Evolutionary conservation across 1,139 yeast genomes (phyloP).

Genomic region (Groenewaldozyma auringiensis): DNA sequence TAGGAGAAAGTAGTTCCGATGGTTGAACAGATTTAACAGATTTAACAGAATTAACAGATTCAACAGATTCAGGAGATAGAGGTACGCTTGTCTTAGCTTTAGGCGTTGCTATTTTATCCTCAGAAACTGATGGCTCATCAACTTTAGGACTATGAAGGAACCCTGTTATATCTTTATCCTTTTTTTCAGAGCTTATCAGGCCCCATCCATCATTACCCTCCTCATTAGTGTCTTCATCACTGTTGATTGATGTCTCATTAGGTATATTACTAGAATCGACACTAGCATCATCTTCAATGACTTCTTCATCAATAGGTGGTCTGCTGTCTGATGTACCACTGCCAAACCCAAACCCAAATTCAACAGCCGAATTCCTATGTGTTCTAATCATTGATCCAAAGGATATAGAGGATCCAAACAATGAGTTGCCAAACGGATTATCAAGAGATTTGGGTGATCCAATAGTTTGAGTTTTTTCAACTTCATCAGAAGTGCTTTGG

Average conservation of each 20-base stretch:
- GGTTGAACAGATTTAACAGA: neutral
- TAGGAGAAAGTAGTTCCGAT: neutral
- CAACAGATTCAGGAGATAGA: neutral
- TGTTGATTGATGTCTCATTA: neutral
- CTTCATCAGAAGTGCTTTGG: neutral
- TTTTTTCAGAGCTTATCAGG: too few relatives aligned
- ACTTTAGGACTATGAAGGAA: neutral
- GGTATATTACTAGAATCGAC: neutral
- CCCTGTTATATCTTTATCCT: neutral
- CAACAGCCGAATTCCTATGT: neutral
- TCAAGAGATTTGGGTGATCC: neutral
- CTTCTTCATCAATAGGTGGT: neutral
- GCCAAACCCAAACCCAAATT: neutral
- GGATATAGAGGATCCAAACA: neutral
- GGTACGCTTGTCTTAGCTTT: too few relatives aligned
- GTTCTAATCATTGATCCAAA: neutral
- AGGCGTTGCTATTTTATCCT: too few relatives aligned
- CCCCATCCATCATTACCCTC: neutral
- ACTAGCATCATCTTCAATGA: neutral
- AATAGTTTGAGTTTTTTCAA: neutral
- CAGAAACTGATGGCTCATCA: too few relatives aligned
- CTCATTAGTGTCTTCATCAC: neutral
- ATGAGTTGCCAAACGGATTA: neutral
- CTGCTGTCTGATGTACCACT: neutral
- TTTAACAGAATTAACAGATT: too few relatives aligned